Percentiles rank a stretch among this genome's conserved stretches.
Evolutionary conservation across 495 filamentous ascomycete species (phyloP).

Genomic region (Penicillium herquei): DNA sequence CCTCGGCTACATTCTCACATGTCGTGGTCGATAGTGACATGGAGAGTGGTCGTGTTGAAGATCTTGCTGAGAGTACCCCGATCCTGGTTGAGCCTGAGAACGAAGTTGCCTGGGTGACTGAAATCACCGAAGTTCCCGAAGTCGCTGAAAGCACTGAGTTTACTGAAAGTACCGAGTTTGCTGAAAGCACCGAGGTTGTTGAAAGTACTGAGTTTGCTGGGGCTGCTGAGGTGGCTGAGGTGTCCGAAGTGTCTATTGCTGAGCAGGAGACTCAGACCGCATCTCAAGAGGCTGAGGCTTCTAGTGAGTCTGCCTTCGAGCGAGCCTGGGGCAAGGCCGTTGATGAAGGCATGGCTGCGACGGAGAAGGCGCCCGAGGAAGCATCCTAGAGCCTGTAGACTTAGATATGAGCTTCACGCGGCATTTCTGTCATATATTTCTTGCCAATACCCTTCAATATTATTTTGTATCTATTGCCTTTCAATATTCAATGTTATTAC

Average conservation of each 20-base stretch:
- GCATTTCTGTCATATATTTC: constrained; percentile 3
- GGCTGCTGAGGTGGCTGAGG: neutral
- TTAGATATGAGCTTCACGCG: neutral
- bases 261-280: neutral
- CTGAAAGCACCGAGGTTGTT: neutral
- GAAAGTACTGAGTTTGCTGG: too few relatives aligned
- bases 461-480: too few relatives aligned
- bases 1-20: constrained; percentile 22
- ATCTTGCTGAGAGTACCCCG: constrained; percentile 11
- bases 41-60: constrained; percentile 1
- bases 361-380: constrained; percentile 4
- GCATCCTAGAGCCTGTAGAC: neutral
- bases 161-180: neutral
- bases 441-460: constrained; percentile 17
- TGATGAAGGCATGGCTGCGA: constrained; percentile 20
- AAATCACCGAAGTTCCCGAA: neutral
- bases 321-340: constrained; percentile 46
- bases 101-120: constrained; percentile 1
- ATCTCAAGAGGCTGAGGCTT: constrained; percentile 5
- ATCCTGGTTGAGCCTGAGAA: constrained; percentile 12
- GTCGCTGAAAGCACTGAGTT: neutral
- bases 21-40: constrained; percentile 26
- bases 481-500: too few relatives aligned
- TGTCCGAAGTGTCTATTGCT: neutral
- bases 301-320: constrained; percentile 36